phyloP scores from a whole-genome alignment of 768 basidiomycete genomes.

The Sporobolomyces pararoseus region DNA sequence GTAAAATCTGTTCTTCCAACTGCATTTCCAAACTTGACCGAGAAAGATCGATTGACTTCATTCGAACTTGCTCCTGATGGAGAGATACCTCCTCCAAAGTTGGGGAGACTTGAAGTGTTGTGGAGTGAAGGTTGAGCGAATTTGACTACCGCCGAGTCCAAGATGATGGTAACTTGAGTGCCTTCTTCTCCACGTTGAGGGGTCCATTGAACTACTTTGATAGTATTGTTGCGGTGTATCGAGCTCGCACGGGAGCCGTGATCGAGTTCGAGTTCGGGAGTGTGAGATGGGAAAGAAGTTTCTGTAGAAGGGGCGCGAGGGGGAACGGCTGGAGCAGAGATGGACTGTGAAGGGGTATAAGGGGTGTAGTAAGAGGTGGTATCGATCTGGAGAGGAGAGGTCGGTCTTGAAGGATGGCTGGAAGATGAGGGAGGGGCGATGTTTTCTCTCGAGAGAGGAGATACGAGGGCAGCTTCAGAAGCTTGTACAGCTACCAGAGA shows the following conservation, averaged over 20 bases:
- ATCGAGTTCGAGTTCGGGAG: conserved; percentile 8
- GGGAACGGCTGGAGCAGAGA: background rate
- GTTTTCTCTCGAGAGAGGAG: background rate
- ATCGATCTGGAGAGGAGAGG: background rate
- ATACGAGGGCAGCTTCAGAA: background rate
- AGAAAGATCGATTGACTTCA: conserved; percentile 17
- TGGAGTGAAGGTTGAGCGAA: background rate
- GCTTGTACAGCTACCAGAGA: background rate
- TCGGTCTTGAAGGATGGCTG: conserved; percentile 5
- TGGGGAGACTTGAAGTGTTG: background rate
- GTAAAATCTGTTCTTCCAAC: conserved; percentile 26
- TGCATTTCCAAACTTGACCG: conserved; percentile 23
- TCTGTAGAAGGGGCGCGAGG: background rate
- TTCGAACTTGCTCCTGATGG: background rate
- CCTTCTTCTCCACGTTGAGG: conserved; percentile 37
- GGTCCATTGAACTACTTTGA: conserved; percentile 39
- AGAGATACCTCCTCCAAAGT: conserved; percentile 12
- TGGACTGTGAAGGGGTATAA: background rate
- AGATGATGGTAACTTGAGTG: conserved; percentile 38
- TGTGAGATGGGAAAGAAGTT: background rate
- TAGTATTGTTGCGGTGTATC: background rate
- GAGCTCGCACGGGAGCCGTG: background rate
- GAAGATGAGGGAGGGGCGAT: conserved; percentile 11
- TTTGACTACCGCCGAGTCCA: conserved; percentile 23
- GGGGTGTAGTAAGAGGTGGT: background rate